Evolutionary conservation across 2,329 filamentous ascomycete genomes (phyloP).

Genomic region (Scedosporium boydii): DNA sequence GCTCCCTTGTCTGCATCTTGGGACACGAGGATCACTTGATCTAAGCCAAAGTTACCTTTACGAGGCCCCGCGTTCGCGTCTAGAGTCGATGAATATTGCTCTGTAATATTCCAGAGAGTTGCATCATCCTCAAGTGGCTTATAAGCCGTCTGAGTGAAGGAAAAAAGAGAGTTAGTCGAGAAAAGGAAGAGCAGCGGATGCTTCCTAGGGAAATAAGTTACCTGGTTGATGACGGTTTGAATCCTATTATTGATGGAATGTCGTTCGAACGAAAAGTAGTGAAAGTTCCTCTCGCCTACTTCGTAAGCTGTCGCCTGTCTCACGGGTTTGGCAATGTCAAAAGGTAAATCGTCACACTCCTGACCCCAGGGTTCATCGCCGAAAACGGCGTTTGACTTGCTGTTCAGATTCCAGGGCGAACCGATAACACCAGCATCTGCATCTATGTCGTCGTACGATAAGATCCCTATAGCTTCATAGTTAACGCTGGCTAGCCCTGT

Average conservation of each 20-base stretch:
- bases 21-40: conserved; percentile 11
- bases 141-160: conserved; percentile 10
- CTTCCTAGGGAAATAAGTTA: not conserved
- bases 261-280: conserved; percentile 6
- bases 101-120: conserved; percentile 6
- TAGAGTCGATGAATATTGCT: conserved; percentile 2
- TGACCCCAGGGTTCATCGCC: conserved; percentile 2
- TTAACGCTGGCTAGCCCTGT: conserved; percentile 5
- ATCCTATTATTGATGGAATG: not conserved
- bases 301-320: conserved; percentile 11
- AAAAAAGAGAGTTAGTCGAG: not conserved
- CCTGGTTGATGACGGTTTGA: conserved; percentile 9
- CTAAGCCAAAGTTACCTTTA: conserved; percentile 6
- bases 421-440: conserved; percentile 7
- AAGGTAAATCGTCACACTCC: conserved; percentile 12
- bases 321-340: conserved; percentile 12
- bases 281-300: conserved; percentile 9
- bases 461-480: conserved; percentile 11
- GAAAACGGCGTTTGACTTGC: not conserved
- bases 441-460: conserved; percentile 12
- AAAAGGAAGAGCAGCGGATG: not conserved
- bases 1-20: conserved; percentile 11
- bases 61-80: not conserved
- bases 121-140: conserved; percentile 9
- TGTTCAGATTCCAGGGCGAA: conserved; percentile 9